Evolutionary conservation across 441 rosid genomes (phyloP).

Genomic region (Cnidoscolus chayamansa): DNA sequence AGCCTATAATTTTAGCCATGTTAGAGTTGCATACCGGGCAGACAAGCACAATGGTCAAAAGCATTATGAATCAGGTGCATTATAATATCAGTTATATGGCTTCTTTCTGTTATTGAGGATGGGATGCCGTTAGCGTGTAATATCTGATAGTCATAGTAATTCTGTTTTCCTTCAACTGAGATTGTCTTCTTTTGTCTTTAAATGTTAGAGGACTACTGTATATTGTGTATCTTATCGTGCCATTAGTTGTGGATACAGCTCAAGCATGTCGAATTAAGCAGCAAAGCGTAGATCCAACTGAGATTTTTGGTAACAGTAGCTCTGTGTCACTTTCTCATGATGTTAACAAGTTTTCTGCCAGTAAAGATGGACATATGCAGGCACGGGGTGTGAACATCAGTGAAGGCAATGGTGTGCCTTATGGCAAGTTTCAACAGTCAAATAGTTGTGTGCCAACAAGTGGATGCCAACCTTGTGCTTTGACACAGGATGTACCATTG

Average conservation of each 20-base stretch:
- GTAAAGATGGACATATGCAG: not conserved
- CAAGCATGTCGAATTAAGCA: not conserved
- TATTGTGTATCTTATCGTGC: not conserved
- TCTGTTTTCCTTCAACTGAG: not conserved
- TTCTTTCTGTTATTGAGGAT: not conserved
- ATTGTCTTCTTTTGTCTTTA: not conserved
- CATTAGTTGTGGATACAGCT: slow-evolving; percentile 10
- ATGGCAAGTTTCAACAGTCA: slow-evolving; percentile 12
- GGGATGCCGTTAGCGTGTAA: not conserved
- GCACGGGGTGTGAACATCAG: not conserved
- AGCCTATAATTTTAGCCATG: slow-evolving; percentile 13
- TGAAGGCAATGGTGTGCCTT: slow-evolving; percentile 14
- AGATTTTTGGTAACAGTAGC: slow-evolving; percentile 6
- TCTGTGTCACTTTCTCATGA: not conserved
- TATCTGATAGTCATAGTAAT: not conserved
- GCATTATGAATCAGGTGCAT: slow-evolving; percentile 22
- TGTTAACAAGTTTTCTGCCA: not conserved
- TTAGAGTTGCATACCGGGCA: slow-evolving; percentile 28
- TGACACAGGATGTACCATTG: slow-evolving; percentile 7
- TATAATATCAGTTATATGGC: not conserved
- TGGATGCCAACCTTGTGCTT: slow-evolving; percentile 10
- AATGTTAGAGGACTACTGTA: not conserved
- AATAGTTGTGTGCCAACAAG: slow-evolving; percentile 10
- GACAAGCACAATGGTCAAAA: slow-evolving; percentile 9
- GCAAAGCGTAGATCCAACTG: slow-evolving; percentile 5